phyloP scores from a whole-genome alignment of 345 rosid species.

The Kandelia obovata region DNA sequence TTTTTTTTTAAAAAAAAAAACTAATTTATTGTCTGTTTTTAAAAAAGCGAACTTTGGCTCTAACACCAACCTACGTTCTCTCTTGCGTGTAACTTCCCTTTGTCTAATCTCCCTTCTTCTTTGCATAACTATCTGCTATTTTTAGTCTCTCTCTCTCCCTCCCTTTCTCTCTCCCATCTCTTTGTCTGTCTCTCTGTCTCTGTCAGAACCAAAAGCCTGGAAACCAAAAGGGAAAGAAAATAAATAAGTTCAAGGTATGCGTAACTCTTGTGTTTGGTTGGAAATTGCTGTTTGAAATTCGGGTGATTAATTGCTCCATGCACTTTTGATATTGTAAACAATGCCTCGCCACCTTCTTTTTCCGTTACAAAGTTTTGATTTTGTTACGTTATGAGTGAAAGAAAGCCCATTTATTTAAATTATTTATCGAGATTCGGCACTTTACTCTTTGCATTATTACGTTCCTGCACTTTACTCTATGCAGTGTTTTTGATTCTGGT shows the following conservation, averaged over 20 bases:
- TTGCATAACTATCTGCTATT: conserved; percentile 24
- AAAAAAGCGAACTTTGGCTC: neutral
- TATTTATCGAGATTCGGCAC: neutral
- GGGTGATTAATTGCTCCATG: neutral
- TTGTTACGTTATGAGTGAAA: neutral
- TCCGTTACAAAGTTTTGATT: neutral
- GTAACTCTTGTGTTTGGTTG: neutral
- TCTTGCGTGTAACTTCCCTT: conserved; percentile 27
- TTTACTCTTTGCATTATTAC: neutral
- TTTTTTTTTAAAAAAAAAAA: neutral
- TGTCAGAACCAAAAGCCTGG: neutral
- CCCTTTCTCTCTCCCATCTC: neutral
- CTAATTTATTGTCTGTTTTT: too few species aligned
- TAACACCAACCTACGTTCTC: conserved; percentile 16
- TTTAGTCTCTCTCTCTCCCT: conserved; percentile 22
- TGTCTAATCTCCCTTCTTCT: neutral
- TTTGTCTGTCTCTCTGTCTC: conserved; percentile 3
- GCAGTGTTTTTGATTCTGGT: neutral
- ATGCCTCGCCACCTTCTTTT: neutral
- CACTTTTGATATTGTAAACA: neutral
- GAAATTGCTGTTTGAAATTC: neutral
- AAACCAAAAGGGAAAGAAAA: neutral
- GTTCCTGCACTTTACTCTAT: neutral
- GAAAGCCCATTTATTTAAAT: neutral
- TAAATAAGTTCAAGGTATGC: neutral